Base-by-base conservation (phyloP, 108 stramenopile genomes). In the Skeletonema grethae region DNA sequence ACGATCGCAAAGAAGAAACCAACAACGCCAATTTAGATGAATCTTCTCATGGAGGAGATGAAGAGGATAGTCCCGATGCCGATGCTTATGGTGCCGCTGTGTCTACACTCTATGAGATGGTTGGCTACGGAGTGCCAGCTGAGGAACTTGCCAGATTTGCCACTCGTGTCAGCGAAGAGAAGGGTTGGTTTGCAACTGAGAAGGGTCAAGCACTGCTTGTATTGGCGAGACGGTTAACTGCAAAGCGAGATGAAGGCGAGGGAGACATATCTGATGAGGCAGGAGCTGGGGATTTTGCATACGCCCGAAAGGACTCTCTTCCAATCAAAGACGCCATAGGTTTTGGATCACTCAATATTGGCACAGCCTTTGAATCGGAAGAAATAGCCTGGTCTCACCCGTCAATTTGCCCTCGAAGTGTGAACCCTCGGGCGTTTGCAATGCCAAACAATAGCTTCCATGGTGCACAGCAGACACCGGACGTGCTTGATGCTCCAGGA, bases 31-130 rank as follows among this genome's bases (percentile, higher is more conserved):
- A 60, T 34, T 45, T 56, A 24, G 63, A 53, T 36, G 81, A 84
- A 6, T 50, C 66, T 34, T 18, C 56, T 24, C 31, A 69, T 13
- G 38, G 57, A 3, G 38, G 57, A 3, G 86, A 79, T 20, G 25
- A 2, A 34, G 84, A 86, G 25, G 82, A 79, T 29, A 85, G 62
- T 13, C 67, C 75, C 7, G 88, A 87, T 55, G 84, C 68, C 69
- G 68, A 80, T 41, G 86, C 87, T 58, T 90, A 95, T 55, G 91
- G 92, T 28, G 83, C 90, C 20, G 87, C 89, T 9, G 88, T 92
- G n/a, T 80, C 94, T 24, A 95, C 94, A 8, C 79, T 95, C 10
- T 95, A 91, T 38, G 94, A 95, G 77, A 95, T 95, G 94, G 86
- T 92, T 39, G 94, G 88, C 10, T 95, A 90, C 64, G 88, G 85